Percentiles rank a stretch among this genome's conserved stretches.
phyloP scores from a whole-genome alignment of 805 yeast species.

The Jamesozyma spencerorum region DNA sequence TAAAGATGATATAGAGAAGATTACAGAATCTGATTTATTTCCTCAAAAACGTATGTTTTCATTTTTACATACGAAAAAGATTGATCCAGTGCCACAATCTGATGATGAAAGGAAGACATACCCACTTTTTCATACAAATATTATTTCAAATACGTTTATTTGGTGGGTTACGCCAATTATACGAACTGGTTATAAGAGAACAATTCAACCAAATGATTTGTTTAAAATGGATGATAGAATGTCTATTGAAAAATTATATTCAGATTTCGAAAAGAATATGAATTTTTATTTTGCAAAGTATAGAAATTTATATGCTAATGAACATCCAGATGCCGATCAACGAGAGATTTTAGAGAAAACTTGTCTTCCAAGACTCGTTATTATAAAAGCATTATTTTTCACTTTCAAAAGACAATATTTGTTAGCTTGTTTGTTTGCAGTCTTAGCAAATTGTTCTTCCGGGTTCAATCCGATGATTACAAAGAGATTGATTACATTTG shows the following conservation, averaged over 20 bases:
- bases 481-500: slow-evolving; percentile 53
- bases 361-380: slow-evolving; percentile 21
- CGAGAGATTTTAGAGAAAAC: slow-evolving; percentile 31
- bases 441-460: slow-evolving; percentile 37
- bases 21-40: slow-evolving; percentile 27
- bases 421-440: slow-evolving; percentile 36
- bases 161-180: slow-evolving; percentile 64
- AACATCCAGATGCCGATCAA: slow-evolving; percentile 31
- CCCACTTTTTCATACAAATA: slow-evolving; percentile 39
- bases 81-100: slow-evolving; percentile 40
- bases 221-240: slow-evolving; percentile 37
- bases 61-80: slow-evolving; percentile 45
- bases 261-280: slow-evolving; percentile 31
- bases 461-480: slow-evolving; percentile 62
- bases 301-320: slow-evolving; percentile 24
- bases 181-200: slow-evolving; percentile 61
- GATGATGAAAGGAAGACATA: slow-evolving; percentile 43
- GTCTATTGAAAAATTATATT: slow-evolving; percentile 35
- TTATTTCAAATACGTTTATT: slow-evolving; percentile 41
- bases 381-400: slow-evolving; percentile 38
- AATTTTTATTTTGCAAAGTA: slow-evolving; percentile 27
- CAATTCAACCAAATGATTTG: slow-evolving; percentile 56
- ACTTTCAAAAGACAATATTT: slow-evolving; percentile 44
- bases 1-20: slow-evolving; percentile 29
- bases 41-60: too few species aligned